Conservation (phyloP, 441 rosid genomes). For the Isatis lusitanica region DNA sequence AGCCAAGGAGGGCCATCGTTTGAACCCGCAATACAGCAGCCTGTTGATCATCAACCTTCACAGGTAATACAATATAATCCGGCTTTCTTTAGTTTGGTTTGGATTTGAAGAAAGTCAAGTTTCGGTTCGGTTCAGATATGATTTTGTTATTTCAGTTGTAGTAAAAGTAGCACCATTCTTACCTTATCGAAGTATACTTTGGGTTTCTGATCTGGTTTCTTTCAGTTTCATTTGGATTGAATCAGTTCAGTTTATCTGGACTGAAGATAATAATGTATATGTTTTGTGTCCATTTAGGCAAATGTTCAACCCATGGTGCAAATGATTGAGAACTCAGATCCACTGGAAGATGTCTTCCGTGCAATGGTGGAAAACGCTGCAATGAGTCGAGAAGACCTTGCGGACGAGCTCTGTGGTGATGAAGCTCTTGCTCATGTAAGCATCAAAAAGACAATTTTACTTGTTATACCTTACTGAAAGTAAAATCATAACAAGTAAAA, state of each 20-base stretch:
- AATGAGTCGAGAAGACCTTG: slow-evolving; percentile 44
- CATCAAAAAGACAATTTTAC: neutral
- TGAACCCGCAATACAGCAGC: slow-evolving; percentile 43
- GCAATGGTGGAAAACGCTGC: slow-evolving; percentile 64
- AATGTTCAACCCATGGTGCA: slow-evolving; percentile 51
- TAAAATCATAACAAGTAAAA: neutral
- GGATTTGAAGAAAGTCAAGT: neutral
- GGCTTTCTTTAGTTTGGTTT: neutral
- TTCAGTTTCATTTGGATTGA: neutral
- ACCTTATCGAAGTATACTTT: neutral
- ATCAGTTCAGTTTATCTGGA: neutral
- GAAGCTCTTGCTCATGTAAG: slow-evolving; percentile 64
- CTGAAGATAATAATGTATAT: neutral
- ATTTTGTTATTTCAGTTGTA: neutral
- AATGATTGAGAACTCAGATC: slow-evolving; percentile 53
- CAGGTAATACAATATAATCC: slow-evolving; percentile 48
- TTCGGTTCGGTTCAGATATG: neutral
- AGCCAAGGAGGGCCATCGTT: slow-evolving; percentile 43
- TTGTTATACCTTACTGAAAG: neutral
- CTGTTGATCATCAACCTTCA: slow-evolving; percentile 33
- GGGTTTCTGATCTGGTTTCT: neutral
- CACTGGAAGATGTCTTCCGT: slow-evolving; percentile 64
- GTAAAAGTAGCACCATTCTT: neutral
- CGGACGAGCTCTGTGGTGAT: slow-evolving; percentile 49
- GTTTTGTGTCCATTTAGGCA: slow-evolving; percentile 37